These are phyloP conservation scores for Scalesia atractyloides DNA, from an alignment of 129 eudicot species.

Conservation along the genomic window DNA sequence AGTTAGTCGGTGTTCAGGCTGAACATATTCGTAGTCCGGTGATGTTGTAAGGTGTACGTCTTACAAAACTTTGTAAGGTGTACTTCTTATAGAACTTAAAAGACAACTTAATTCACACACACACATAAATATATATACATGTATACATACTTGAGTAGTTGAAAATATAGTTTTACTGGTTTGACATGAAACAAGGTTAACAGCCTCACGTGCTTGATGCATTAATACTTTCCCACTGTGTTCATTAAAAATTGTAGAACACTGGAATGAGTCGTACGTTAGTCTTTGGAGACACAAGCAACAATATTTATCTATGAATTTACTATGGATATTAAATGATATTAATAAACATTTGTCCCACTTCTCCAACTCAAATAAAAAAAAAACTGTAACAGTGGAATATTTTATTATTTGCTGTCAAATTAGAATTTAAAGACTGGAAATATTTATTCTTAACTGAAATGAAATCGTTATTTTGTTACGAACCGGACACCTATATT, in stretches of 20 bases:
- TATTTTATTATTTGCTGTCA: background rate
- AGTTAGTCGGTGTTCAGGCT: background rate
- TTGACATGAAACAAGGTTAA: too few relatives aligned
- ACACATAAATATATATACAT: too few relatives aligned
- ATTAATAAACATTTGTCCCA: background rate
- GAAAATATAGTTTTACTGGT: too few relatives aligned
- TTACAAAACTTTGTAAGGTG: background rate
- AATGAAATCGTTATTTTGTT: background rate
- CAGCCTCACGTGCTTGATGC: background rate
- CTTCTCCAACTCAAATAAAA: background rate
- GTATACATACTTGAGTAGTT: background rate
- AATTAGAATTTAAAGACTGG: background rate
- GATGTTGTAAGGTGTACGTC: background rate
- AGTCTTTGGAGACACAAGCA: background rate
- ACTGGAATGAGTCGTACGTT: background rate
- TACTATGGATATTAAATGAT: background rate
- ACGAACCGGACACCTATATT: background rate
- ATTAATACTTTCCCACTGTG: background rate
- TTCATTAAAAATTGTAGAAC: background rate
- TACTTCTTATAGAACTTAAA: background rate
- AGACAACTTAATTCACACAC: background rate
- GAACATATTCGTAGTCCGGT: background rate
- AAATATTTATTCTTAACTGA: background rate
- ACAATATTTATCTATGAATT: background rate
- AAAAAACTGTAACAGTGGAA: background rate